A percentile compares a stretch with the other conserved stretches of the same genome.
These are phyloP conservation scores for Candida easanensis DNA, from an alignment of 805 yeast species.

Conservation along the genomic window DNA sequence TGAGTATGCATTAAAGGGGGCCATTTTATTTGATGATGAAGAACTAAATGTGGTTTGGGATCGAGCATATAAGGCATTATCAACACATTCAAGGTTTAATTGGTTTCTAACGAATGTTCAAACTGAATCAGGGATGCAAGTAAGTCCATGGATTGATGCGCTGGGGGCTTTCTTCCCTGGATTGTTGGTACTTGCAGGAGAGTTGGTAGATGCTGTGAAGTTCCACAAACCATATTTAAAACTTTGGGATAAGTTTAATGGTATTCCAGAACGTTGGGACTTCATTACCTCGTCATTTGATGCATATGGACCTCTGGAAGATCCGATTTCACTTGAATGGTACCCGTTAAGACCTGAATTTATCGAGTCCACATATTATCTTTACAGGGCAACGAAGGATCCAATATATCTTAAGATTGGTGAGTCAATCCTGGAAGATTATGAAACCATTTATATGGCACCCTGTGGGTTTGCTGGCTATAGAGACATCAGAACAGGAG, in stretches of 20 bases:
- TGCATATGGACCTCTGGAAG: constrained; percentile 16
- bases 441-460: constrained; percentile 49
- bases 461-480: constrained; percentile 82
- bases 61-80: constrained; percentile 55
- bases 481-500: constrained; percentile 62
- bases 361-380: constrained; percentile 80
- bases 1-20: constrained; percentile 79
- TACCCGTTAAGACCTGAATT: constrained; percentile 92
- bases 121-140: constrained; percentile 45
- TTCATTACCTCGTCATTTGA: constrained; percentile 21
- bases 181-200: constrained; percentile 74
- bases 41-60: constrained; percentile 54
- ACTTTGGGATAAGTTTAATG: constrained; percentile 76
- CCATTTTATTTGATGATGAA: constrained; percentile 67
- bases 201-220: constrained; percentile 58
- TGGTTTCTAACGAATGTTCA: constrained; percentile 60
- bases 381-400: constrained; percentile 81
- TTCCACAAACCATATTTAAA: constrained; percentile 65
- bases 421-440: constrained; percentile 53
- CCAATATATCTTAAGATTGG: constrained; percentile 82
- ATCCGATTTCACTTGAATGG: constrained; percentile 70
- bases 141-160: constrained; percentile 77
- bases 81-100: constrained; percentile 46
- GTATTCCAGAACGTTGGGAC: constrained; percentile 88
- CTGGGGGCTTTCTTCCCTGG: constrained; percentile 90